phyloP scores from a whole-genome alignment of 495 filamentous ascomycete species.

The Tuber indicum region DNA sequence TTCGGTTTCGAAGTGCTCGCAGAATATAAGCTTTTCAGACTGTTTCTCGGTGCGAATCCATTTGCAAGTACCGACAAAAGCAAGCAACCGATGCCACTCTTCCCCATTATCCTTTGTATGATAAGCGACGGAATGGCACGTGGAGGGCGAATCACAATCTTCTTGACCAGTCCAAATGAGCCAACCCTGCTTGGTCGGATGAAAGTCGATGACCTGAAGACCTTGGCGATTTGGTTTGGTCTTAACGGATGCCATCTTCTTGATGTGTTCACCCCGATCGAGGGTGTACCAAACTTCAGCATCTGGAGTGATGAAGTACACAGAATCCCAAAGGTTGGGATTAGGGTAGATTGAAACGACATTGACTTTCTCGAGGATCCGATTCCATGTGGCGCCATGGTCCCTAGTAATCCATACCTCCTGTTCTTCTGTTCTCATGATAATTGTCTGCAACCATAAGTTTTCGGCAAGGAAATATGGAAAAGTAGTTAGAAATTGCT shows the following conservation, averaged over 20 bases:
- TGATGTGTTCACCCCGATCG: constrained; percentile 60
- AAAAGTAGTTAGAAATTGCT: background rate
- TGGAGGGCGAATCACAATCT: constrained; percentile 48
- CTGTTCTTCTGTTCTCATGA: constrained; percentile 62
- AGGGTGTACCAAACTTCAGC: constrained; percentile 68
- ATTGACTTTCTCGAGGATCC: constrained; percentile 54
- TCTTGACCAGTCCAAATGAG: constrained; percentile 77
- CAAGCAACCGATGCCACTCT: constrained; percentile 61
- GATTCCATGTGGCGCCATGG: constrained; percentile 75
- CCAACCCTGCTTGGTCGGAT: constrained; percentile 74
- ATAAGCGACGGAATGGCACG: constrained; percentile 66
- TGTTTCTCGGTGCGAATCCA: constrained; percentile 66
- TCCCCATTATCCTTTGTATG: constrained; percentile 67
- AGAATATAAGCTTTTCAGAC: constrained; percentile 68
- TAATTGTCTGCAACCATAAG: constrained; percentile 52
- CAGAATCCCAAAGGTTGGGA: constrained; percentile 67
- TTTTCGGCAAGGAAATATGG: background rate
- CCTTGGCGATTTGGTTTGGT: constrained; percentile 40
- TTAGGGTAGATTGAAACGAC: constrained; percentile 67
- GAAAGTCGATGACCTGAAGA: constrained; percentile 61
- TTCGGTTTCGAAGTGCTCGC: constrained; percentile 64
- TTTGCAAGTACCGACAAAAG: constrained; percentile 67
- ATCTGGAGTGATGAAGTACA: constrained; percentile 70
- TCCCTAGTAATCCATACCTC: constrained; percentile 67
- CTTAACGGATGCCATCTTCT: constrained; percentile 36